Evolutionary conservation across 495 filamentous ascomycete species (phyloP).

Genomic region (Hypoxylon lenormandii): DNA sequence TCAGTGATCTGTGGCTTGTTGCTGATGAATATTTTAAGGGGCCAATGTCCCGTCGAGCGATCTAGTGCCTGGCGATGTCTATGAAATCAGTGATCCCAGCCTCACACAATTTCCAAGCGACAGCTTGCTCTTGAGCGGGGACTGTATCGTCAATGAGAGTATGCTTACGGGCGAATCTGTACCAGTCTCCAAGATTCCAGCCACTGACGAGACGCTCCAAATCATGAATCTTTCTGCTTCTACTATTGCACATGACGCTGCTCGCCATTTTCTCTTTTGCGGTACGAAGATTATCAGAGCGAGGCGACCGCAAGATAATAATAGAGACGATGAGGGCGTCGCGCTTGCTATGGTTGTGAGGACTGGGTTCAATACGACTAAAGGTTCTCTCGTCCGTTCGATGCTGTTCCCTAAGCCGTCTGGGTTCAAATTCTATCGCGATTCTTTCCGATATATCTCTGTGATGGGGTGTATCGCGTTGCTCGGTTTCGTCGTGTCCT

Average conservation of each 20-base stretch:
- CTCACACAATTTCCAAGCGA: constrained; percentile 93
- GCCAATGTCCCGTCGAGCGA: constrained; percentile 85
- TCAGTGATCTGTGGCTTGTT: constrained; percentile 11
- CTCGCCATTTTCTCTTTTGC: constrained; percentile 89
- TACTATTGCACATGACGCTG: constrained; percentile 80
- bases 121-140: constrained; percentile 88
- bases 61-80: constrained; percentile 94
- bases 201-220: constrained; percentile 82
- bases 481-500: constrained; percentile 87
- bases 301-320: constrained; percentile 84
- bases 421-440: constrained; percentile 96
- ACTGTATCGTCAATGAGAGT: constrained; percentile 99
- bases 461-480: constrained; percentile 93
- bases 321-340: constrained; percentile 84
- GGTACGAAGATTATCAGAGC: constrained; percentile 96
- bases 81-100: constrained; percentile 96
- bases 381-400: constrained; percentile 92
- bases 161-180: constrained; percentile 99
- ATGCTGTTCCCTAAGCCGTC: constrained; percentile 99
- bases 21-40: constrained; percentile 69
- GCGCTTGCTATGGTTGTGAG: constrained; percentile 90
- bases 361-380: constrained; percentile 97
- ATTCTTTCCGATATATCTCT: constrained; percentile 97
- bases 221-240: constrained; percentile 79
- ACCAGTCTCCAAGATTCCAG: constrained; percentile 90